Base-by-base conservation (phyloP, 139 green algal genomes). In the Chlorella ohadii region DNA sequence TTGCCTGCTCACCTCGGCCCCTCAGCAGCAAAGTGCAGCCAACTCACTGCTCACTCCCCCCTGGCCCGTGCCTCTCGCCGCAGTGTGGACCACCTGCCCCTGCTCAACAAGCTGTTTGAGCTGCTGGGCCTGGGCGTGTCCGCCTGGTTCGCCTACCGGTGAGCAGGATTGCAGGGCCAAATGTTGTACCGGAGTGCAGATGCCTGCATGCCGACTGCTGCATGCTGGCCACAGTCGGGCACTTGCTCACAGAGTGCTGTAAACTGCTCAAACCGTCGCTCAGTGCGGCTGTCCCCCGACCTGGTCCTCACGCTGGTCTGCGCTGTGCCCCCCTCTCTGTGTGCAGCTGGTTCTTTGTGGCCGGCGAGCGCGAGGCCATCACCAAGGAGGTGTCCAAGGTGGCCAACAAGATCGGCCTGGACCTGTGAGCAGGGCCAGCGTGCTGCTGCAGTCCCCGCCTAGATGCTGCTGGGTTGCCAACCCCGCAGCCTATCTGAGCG, bases 71-170 rank as follows among this genome's bases (percentile, higher is more conserved):
- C 73, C 51, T 51, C 38, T 41, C 28, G 33, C 59, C 38, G 66
- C 89, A 51, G 84, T 17, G 41, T 82, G 17, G 76, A 89, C 84
- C 76, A 63, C 59, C 64, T 89, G 19, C 86, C 86, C 27, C 65
- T 89, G 63, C 27, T 90, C n/a, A 63, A 72, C 36, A 86, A 51
- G 59, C 16, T 87, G 23, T 89, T 90, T 64, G 84, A 90, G 84
- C 65, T 90, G 56, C 47, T 90, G 38, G 86, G 86, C 66, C 47
- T 90, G n/a, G 36, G 25, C 22, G 84, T 82, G 51, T 77, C 66
- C 82, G 84, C 72, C 34, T 90, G 75, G 76, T 88, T 86, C 47
- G 66, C 57, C 41, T 89, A 89, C 75, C 68, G 77, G 57, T 70
- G 55, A 55, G 75, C 22, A 59, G 22, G 12, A 2, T 38, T 25